Evolutionary conservation across 352 stramenopile species (phyloP).

Genomic region (Globisporangium perplexum): DNA sequence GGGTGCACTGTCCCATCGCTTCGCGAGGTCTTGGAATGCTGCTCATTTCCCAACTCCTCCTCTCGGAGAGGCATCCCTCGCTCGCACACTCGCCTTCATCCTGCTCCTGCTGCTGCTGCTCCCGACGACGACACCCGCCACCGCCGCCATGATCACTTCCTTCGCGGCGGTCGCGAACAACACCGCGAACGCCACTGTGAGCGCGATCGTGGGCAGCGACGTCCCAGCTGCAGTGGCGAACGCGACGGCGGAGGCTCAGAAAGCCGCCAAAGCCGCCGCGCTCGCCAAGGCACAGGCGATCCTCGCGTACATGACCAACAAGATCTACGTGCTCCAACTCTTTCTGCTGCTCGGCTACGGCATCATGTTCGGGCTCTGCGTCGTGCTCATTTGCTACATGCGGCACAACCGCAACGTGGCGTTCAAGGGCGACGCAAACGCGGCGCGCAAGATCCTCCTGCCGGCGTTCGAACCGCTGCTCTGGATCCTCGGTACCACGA

Average conservation of each 20-base stretch:
- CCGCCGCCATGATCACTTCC: conserved; percentile 5
- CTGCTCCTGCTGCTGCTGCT: too few species aligned
- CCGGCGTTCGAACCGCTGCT: conserved; percentile 70
- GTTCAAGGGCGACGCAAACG: conserved; percentile 36
- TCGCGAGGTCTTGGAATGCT: too few species aligned
- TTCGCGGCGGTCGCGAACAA: neutral
- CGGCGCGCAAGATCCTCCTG: conserved; percentile 57
- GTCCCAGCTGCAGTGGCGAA: neutral
- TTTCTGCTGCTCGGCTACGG: conserved; percentile 24
- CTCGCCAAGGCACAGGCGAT: neutral
- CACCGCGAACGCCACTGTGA: neutral
- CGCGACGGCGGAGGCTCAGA: conserved; percentile 1
- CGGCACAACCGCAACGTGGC: conserved; percentile 40
- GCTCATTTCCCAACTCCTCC: too few species aligned
- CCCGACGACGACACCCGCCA: too few species aligned
- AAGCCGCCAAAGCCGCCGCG: conserved; percentile 2
- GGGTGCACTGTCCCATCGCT: too few species aligned
- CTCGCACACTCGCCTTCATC: too few species aligned
- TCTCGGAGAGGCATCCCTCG: too few species aligned
- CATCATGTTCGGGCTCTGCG: conserved; percentile 34
- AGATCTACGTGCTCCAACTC: neutral
- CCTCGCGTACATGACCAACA: neutral
- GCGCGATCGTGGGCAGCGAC: conserved; percentile 1
- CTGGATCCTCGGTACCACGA: conserved; percentile 36
- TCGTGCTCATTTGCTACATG: conserved; percentile 45